Evolutionary conservation across 2,329 filamentous ascomycete species (phyloP).

Genomic region (Chrysoporthe deuterocubensis): DNA sequence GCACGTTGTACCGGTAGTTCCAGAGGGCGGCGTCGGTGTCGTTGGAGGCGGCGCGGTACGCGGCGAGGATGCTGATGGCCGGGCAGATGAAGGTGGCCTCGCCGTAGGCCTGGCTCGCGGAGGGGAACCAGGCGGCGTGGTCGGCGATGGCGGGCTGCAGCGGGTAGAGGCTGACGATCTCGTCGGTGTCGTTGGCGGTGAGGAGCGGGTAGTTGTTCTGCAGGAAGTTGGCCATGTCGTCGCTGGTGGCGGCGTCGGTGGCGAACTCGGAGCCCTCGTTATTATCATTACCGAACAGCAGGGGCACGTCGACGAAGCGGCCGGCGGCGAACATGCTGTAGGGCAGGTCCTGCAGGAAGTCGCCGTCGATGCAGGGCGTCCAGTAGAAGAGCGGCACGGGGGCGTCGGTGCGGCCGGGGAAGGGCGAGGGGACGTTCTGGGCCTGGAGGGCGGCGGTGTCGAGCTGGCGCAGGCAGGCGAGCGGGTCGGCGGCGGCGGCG

Average conservation of each 20-base stretch:
- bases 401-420: conserved; percentile 40
- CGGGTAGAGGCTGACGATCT: conserved; percentile 47
- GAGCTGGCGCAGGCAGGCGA: conserved; percentile 48
- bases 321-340: conserved; percentile 48
- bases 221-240: conserved; percentile 46
- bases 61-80: conserved; percentile 44
- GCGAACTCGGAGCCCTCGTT: conserved; percentile 54
- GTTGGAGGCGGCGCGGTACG: conserved; percentile 32
- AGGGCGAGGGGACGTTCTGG: conserved; percentile 46
- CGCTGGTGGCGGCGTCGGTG: conserved; percentile 40
- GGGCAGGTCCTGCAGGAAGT: conserved; percentile 47
- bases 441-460: conserved; percentile 43
- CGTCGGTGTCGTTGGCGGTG: conserved; percentile 39
- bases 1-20: conserved; percentile 56
- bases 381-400: conserved; percentile 52
- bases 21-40: conserved; percentile 36
- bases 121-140: conserved; percentile 50
- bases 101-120: conserved; percentile 47
- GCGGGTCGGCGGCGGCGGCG: conserved; percentile 35
- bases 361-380: conserved; percentile 55
- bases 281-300: conserved; percentile 52
- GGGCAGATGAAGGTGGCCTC: conserved; percentile 53
- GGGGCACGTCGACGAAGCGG: conserved; percentile 57
- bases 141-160: conserved; percentile 39
- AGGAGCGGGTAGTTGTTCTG: conserved; percentile 53